Base-by-base conservation (phyloP, 1,284 basidiomycete species). In the Exobasidium cylindrosporum region DNA sequence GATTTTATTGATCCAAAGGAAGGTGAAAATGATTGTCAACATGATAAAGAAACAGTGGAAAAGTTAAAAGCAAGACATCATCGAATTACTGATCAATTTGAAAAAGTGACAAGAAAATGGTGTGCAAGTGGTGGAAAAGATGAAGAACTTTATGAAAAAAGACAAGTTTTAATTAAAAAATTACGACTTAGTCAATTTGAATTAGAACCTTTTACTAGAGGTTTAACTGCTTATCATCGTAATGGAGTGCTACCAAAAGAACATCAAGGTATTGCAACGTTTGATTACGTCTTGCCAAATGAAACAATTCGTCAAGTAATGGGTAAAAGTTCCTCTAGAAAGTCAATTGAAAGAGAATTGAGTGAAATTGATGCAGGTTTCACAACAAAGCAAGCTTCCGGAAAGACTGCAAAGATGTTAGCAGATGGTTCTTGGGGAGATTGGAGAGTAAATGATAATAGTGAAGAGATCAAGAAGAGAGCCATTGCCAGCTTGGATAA, bases 201-300 rank as follows among this genome's bases (percentile, higher is more conserved):
- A 32, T 62, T 76, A 45, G 80, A 81, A 53, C 79, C 78, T 0
- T 77, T 69, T 64, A 64, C 71, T 49, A 72, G 80, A 6, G 78
- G 76, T 1, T 61, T 68, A 47, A 73, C 73, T 6, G 68, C 73
- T 6, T 80, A 80, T 67, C 77, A 81, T 66, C 78, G 79, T n/a
- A 50, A 74, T 40, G 78, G 79, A 21, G 74, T 74, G 23, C 64
- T 81, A 35, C 10, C 24, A 10, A 7, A 14, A 6, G 70, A 71
- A 46, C 71, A 74, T 1, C 78, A 79, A 59, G 74, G 71, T 53
- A 53, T 69, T 21, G 65, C 72, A 4, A 68, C 63, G 4, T 78
- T 72, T 72, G 54, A 68, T 21, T 78, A 78, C 68, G 64, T 69
- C 64, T 73, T 75, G 55, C 70, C 67, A 60, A 54, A 75, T 40